Evolutionary conservation across 2,329 filamentous ascomycete genomes (phyloP).

Genomic region (Penicillium crustosum): DNA sequence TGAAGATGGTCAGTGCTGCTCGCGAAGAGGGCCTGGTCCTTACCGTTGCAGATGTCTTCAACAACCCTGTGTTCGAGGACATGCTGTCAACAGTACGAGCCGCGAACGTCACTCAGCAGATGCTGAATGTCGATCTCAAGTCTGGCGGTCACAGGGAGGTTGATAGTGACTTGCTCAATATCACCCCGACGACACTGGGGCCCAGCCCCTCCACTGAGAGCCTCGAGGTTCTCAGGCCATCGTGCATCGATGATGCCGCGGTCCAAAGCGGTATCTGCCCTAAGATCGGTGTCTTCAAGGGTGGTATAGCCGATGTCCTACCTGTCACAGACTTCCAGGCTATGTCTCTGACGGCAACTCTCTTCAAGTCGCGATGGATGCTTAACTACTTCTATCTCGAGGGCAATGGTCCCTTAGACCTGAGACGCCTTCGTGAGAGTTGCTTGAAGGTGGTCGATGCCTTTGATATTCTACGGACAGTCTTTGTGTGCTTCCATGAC

Average conservation of each 20-base stretch:
- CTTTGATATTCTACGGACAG: conserved; percentile 66
- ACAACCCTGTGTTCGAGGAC: conserved; percentile 42
- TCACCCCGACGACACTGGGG: conserved; percentile 14
- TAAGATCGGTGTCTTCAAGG: conserved; percentile 52
- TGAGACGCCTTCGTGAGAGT: conserved; percentile 47
- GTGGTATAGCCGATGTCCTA: conserved; percentile 57
- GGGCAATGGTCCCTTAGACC: conserved; percentile 45
- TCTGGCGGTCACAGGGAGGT: conserved; percentile 15
- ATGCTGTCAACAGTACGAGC: conserved; percentile 36
- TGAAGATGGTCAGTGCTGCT: conserved; percentile 44
- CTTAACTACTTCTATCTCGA: conserved; percentile 60
- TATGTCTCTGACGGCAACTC: conserved; percentile 37
- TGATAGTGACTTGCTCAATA: conserved; percentile 17
- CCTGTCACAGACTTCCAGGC: conserved; percentile 55
- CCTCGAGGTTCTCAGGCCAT: conserved; percentile 28
- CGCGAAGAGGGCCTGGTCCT: conserved; percentile 42
- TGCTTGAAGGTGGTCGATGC: conserved; percentile 54
- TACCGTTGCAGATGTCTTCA: conserved; percentile 47
- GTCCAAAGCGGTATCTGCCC: conserved; percentile 52
- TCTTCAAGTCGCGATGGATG: conserved; percentile 44
- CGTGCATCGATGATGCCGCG: conserved; percentile 38
- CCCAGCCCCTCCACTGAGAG: conserved; percentile 25
- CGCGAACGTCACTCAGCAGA: conserved; percentile 26
- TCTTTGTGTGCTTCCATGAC: conserved; percentile 57
- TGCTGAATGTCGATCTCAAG: conserved; percentile 24